Evolutionary conservation across 495 filamentous ascomycete species (phyloP), one percentile per base, ranked within the genome.

Genomic region (Pyrenula aspistea): DNA sequence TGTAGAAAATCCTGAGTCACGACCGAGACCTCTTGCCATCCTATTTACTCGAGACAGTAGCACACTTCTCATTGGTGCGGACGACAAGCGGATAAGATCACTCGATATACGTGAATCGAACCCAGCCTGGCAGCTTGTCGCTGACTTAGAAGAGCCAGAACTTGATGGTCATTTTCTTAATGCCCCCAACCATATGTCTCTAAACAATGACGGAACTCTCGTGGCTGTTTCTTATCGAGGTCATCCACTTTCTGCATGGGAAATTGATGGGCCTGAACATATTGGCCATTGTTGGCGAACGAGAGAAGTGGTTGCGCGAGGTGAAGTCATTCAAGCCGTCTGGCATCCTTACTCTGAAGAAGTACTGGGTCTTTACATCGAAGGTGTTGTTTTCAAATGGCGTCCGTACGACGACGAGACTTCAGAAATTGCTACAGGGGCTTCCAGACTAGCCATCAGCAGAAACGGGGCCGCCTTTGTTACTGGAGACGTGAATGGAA

Each of bases 331-430:
- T 25, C 55, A 63, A 53, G 61, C 59, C 19, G 55, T 56, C 42
- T 66, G 65, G 65, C 59, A 67, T 25, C 63, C 63, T 2, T 51
- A 64, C n/a, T 42, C 21, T 11, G 56, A 25, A 36, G 63, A 67
- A 50, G 11, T 67, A n/a, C 22, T 64, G n/a, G 63, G 65, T 25
- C 54, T 67, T 12, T 64, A 66, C 19, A 59, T 62, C 36, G 65
- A 64, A 55, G 63, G 65, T 0, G 54, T 57, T 20, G 25, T 67
- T 12, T 67, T 67, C 57, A 65, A 58, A 52, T 67, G 65, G 63
- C 15, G 56, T 36, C 63, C 63, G 23, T 58, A 64, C 22, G 61
- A 65, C n/a, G 63, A 53, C 11, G 51, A 60, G 15, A 53, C 51
- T 10, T 50, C 59, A 15, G 63, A 65, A 47, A 57, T 63, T 51